Percentiles rank a stretch among this genome's conserved stretches.
phyloP scores from a whole-genome alignment of 2,329 filamentous ascomycete genomes.

The Elsinoe arachidis region DNA sequence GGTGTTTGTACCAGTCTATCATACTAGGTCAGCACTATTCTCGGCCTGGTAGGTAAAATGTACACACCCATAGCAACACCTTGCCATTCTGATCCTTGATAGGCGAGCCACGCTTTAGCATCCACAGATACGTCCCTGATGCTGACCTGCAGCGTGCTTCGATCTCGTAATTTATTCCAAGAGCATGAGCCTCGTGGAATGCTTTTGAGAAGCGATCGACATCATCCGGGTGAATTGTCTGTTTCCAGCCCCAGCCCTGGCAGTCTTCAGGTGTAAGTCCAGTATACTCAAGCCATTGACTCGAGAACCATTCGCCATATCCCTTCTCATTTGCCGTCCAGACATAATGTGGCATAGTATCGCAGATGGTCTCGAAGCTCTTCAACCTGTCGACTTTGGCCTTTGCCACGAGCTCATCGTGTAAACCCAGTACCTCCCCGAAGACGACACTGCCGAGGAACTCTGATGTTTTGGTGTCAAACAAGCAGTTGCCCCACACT shows the following conservation, averaged over 20 bases:
- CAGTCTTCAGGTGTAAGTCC: constrained; percentile 6
- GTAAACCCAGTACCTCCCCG: constrained; percentile 1
- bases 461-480: not conserved
- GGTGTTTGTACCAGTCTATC: constrained; percentile 10
- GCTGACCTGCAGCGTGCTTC: constrained; percentile 3
- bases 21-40: not conserved
- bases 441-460: constrained; percentile 9
- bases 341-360: constrained; percentile 12
- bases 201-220: not conserved
- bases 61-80: constrained; percentile 11
- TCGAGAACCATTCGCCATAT: constrained; percentile 13
- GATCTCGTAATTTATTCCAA: constrained; percentile 9
- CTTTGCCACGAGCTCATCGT: constrained; percentile 2
- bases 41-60: not conserved
- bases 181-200: constrained; percentile 5
- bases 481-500: constrained; percentile 7
- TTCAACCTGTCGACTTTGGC: constrained; percentile 3
- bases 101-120: constrained; percentile 7
- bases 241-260: constrained; percentile 10
- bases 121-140: constrained; percentile 4
- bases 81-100: constrained; percentile 12
- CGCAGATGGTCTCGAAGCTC: constrained; percentile 12
- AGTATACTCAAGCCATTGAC: constrained; percentile 11
- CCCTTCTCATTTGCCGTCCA: constrained; percentile 9
- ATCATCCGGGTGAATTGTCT: constrained; percentile 11